Percentiles rank a stretch among this genome's conserved stretches.
phyloP scores from a whole-genome alignment of 192 early-diverging fungal genomes.

The Pilaira anomala region DNA sequence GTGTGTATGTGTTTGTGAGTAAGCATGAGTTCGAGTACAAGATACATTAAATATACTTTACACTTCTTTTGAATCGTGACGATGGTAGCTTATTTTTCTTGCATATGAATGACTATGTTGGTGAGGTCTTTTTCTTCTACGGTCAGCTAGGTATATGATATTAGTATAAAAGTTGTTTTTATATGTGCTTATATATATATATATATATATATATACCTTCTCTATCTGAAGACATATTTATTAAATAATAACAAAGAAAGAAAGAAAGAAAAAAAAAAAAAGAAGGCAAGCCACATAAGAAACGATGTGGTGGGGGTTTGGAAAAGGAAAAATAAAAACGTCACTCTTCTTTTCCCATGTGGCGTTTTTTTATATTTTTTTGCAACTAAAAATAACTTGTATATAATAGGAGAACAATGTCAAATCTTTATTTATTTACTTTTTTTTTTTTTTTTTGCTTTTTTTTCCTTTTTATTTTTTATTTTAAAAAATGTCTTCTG shows the following conservation, averaged over 20 bases:
- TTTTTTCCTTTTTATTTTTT: neutral
- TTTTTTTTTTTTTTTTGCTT: constrained; percentile 1
- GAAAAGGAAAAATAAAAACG: no score
- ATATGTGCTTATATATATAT: no score
- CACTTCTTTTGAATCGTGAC: neutral
- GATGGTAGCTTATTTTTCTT: neutral
- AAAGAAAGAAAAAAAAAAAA: neutral
- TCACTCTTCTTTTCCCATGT: no score
- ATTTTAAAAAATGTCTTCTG: neutral
- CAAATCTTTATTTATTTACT: constrained; percentile 1
- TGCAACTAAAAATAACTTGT: no score
- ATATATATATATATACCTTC: neutral
- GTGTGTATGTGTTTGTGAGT: no score
- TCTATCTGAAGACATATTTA: constrained; percentile 15
- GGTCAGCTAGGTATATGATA: neutral
- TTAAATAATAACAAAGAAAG: neutral
- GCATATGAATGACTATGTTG: neutral
- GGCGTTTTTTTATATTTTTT: no score
- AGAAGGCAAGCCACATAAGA: neutral
- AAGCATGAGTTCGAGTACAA: no score
- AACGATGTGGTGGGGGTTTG: neutral
- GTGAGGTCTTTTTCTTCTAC: neutral
- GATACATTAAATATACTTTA: no score
- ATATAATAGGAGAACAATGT: no score
- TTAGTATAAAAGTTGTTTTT: neutral